A percentile compares a stretch with the other conserved stretches of the same genome.
phyloP scores from a whole-genome alignment of 805 yeast species.

The Suhomyces prunicola region DNA sequence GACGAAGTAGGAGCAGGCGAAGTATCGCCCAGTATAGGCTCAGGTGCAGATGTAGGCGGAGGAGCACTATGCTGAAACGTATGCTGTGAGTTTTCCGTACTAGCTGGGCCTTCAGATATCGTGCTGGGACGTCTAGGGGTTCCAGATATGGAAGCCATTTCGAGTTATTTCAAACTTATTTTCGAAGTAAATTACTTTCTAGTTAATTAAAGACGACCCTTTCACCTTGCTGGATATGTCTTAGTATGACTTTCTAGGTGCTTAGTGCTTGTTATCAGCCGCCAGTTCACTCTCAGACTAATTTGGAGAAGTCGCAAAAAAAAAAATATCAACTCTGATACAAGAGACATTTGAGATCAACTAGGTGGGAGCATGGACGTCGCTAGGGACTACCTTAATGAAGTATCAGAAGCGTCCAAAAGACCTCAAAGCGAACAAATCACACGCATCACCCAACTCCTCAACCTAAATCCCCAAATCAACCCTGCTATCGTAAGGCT shows the following conservation, averaged over 20 bases:
- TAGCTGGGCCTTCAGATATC: neutral
- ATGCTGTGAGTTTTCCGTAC: neutral
- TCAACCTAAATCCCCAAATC: slow-evolving; percentile 22
- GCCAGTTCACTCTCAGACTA: neutral
- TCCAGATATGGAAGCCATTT: neutral
- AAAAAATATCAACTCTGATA: neutral
- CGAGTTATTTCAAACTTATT: too few species aligned
- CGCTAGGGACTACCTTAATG: slow-evolving; percentile 22
- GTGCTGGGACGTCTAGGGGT: neutral
- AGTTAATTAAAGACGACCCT: too few species aligned
- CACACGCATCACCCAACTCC: slow-evolving; percentile 16
- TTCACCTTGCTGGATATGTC: neutral
- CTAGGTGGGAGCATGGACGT: slow-evolving; percentile 14
- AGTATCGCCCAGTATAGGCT: neutral
- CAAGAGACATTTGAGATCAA: neutral
- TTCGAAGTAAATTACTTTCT: too few species aligned
- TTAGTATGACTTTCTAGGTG: neutral
- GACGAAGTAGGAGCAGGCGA: neutral
- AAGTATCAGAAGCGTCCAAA: slow-evolving; percentile 28
- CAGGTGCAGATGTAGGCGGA: neutral
- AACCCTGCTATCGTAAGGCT: slow-evolving; percentile 24
- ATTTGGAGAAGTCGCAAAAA: neutral
- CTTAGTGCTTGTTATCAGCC: neutral
- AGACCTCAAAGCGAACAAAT: slow-evolving; percentile 20
- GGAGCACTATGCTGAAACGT: neutral